phyloP scores from a whole-genome alignment of 495 filamentous ascomycete genomes.

The Penicillium bovifimosum region DNA sequence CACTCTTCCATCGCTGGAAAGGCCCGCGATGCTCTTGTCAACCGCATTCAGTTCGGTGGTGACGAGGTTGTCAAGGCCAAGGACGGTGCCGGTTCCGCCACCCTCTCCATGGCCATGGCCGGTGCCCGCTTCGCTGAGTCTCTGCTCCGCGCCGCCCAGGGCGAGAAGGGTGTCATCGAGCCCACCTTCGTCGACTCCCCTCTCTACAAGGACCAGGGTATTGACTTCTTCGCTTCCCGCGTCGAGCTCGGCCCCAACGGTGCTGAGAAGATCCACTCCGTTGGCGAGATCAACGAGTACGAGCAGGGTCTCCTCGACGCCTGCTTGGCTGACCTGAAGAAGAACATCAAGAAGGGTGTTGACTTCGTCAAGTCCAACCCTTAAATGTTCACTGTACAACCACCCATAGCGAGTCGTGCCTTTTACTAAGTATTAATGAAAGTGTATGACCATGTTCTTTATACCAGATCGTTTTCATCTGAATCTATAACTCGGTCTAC shows the following conservation, averaged over 20 bases:
- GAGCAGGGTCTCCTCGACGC: conserved; percentile 88
- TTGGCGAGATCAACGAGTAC: conserved; percentile 74
- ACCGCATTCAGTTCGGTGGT: conserved; percentile 98
- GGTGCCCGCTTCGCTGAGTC: conserved; percentile 96
- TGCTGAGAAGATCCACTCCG: conserved; percentile 82
- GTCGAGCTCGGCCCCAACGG: conserved; percentile 95
- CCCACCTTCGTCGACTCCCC: conserved; percentile 96
- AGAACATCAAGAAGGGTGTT: conserved; percentile 75
- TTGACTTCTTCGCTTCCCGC: conserved; percentile 90
- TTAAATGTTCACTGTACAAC: conserved; percentile 39
- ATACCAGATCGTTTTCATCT: conserved; percentile 17
- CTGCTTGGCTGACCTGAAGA: conserved; percentile 80
- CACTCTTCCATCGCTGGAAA: conserved; percentile 76
- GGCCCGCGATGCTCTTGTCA: conserved; percentile 69
- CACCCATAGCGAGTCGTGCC: conserved; percentile 6
- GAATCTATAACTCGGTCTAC: conserved; percentile 3
- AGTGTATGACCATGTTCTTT: conserved; percentile 17
- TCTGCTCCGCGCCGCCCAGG: conserved; percentile 85
- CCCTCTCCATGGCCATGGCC: conserved; percentile 98
- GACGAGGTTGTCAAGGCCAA: conserved; percentile 99
- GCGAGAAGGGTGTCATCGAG: conserved; percentile 92
- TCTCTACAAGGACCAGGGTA: conserved; percentile 93
- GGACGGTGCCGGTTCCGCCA: conserved; percentile 95
- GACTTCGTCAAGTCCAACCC: conserved; percentile 67
- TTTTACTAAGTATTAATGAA: neutral